Base-by-base conservation (phyloP, 306 rosid genomes). In the Morella rubra region DNA sequence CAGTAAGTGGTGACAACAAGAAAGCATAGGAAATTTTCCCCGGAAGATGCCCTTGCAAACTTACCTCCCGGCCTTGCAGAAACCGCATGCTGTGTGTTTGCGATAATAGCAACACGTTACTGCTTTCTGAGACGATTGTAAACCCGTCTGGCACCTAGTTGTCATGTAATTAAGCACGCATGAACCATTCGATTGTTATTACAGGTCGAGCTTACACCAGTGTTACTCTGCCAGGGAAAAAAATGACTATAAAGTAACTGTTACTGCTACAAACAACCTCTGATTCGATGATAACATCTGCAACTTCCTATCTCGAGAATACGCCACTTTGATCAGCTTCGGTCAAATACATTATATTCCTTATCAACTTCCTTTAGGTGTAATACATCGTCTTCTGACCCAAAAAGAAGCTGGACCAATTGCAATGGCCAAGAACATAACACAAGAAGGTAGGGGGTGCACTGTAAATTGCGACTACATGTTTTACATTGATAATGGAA, bases 401-500 rank as follows among this genome's bases (percentile, higher is more conserved):
- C 74, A 77, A 56, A 65, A n/a, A 69, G 83, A 77, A 18, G 70
- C 59, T 27, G 51, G 78, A 69, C 73, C 82, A 49, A 72, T 27
- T 19, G 72, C 76, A 71, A 73, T 56, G 77, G 72, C 72, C 80
- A 80, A 58, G 73, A 73, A 77, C 50, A 60, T 41, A 42, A 15
- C 53, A 75, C 74, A 27, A 53, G 20, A 47, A 40, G 8, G 54
- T 58, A 68, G 11, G 42, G 74, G 27, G 32, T 32, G 37, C 42
- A 42, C 50, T 5, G 20, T 40, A 64, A 42, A 72, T 62, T 62
- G 55, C 59, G 55, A 71, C 84, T 80, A 72, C 71, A 19, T 69
- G 73, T 76, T 70, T 91, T 88, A 96, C 98, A 96, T 92, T 15
- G 99, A 96, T 78, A 96, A 79, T 24, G 99, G 99, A 85, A 96